Evolutionary conservation across 805 yeast genomes (phyloP), one percentile per base, ranked within the genome.

Genomic region (Candida chauliodis): DNA sequence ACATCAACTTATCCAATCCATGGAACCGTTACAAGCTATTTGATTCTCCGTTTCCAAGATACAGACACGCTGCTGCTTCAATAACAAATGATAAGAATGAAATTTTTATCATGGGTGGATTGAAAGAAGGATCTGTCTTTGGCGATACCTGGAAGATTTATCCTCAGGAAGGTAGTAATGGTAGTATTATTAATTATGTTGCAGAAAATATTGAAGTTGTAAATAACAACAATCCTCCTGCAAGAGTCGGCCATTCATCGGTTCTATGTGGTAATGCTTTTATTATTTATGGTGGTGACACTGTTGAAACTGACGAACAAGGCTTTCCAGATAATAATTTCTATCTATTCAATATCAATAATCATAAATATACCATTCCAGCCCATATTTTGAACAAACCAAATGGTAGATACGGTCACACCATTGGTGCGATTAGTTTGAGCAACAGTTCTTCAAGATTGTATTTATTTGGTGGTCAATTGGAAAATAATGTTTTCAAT

Each of bases 201-300:
- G 69, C 71, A 8, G 52, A 52, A 24, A 55, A 48, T 32, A 52
- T 59, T 37, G 72, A 59, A 38, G 62, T 61, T 24, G 86, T 84
- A 43, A 85, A 84, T 43, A 76, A 78, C 36, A 80, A 84, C 36
- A 78, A 87, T 13, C 96, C 97, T 2, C 91, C 96, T 14, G 96
- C 98, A 23, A 79, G 99, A 51, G 96, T 91, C 5, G 98, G 98
- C 3, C 99, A 93, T 61, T 87, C 96, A 5, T 75, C 95, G 1
- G 84, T 90, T 8, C 71, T 91, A 23, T 82, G 95, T 44, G 99
- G 98, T 10, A 91, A 90, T 55, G 98, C 98, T 1, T 93, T 83
- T 53, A 89, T 93, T 31, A 78, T 93, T 10, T 91, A 87, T 61
- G 99, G 98, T 24, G 99, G 99, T 52, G 99, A 93, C 57, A 93